Base-by-base conservation (phyloP, 257 asterid species). In the Misopates orontium region DNA sequence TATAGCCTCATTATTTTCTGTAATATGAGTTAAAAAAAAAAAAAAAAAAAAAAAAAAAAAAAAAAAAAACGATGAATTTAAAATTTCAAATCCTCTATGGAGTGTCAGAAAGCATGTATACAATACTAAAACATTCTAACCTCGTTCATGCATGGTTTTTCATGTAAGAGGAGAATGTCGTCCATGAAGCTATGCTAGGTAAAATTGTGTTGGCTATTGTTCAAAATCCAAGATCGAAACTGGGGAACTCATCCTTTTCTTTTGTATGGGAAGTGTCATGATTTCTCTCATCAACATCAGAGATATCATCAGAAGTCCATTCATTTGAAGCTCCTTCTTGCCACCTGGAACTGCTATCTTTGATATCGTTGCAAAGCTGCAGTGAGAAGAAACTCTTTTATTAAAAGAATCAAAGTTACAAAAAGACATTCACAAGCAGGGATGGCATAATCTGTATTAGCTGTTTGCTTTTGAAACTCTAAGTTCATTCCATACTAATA, bases 191-290 rank as follows among this genome's bases (percentile, higher is more conserved):
- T 36, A 36, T 36, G 10, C 42, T 10, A 10, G 42, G 11, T 9
- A 36, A 36, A 9, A 36, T 36, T 36, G 8, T 4, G 7, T 9
- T 36, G 42, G 42, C 42, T 36, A 5, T 36, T 5, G 11, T 36
- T 81, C 85, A 91, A 77, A 88, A 67, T 70, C 96, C 96, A 74
- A 91, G 96, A 79, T 91, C 92, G 66, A 89, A 91, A 75, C 89
- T 82, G 13, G 96, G 96, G 59, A 75, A 64, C 6, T 82, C 87
- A 6, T 73, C 76, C 62, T 62, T 67, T 71, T 67, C 78, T 59
- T 45, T 47, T 17, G 68, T 40, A 57, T 44, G 23, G 51, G 40
- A 65, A 44, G 74, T 74, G 48, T 67, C 41, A 16, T 61, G 55
- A 73, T 42, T 67, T 44, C 62, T 64, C 45, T 53, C 74, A 9